Conservation (phyloP, 345 rosid species). For the Gossypium arboreum region DNA sequence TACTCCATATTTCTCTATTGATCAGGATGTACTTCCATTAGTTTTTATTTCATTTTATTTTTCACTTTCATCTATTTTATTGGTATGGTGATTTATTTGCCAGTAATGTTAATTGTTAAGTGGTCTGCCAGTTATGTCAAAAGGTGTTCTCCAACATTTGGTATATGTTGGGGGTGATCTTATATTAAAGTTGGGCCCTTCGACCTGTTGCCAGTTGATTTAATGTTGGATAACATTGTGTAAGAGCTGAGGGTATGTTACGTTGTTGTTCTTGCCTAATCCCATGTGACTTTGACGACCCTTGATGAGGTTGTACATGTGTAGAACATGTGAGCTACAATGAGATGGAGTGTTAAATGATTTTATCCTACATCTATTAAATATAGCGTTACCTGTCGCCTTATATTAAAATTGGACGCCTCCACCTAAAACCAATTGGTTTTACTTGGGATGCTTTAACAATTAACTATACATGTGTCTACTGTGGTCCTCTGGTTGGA, state of each 20-base stretch:
- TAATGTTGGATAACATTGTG: not conserved
- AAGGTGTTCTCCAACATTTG: not conserved
- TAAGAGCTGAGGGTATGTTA: not conserved
- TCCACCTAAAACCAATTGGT: not conserved
- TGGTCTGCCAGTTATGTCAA: not conserved
- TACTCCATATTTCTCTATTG: not conserved
- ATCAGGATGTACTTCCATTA: not conserved
- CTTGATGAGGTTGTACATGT: not conserved
- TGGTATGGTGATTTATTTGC: not conserved
- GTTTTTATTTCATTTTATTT: not conserved
- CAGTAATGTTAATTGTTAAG: not conserved
- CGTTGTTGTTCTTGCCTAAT: not conserved
- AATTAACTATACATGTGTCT: not conserved
- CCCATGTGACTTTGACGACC: not conserved
- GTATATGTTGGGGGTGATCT: not conserved
- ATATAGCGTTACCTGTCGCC: not conserved
- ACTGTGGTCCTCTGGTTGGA: constrained; percentile 1
- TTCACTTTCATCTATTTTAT: not conserved
- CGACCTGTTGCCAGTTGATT: not conserved
- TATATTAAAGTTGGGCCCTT: not conserved
- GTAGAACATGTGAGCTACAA: not conserved
- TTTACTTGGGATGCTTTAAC: not conserved
- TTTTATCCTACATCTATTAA: not conserved
- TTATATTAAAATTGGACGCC: not conserved
- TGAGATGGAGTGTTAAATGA: not conserved